Evolutionary conservation across 2,329 filamentous ascomycete genomes (phyloP).

Genomic region (Fusarium sp.): DNA sequence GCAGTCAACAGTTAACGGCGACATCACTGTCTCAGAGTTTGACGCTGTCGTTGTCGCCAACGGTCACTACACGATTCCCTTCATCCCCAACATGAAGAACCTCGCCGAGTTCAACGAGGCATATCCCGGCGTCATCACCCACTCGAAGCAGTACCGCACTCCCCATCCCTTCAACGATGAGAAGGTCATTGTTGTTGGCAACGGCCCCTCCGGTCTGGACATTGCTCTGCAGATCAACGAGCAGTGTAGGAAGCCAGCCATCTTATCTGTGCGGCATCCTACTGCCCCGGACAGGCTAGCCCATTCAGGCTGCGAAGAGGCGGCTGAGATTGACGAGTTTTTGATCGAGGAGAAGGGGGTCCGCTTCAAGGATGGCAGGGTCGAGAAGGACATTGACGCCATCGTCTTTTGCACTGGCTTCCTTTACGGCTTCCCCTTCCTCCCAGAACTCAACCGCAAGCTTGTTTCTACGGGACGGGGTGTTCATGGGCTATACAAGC

Average conservation of each 20-base stretch:
- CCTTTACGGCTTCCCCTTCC: slow-evolving; percentile 84
- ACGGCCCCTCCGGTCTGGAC: slow-evolving; percentile 85
- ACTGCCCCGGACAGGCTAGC: slow-evolving; percentile 57
- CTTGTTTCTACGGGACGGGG: slow-evolving; percentile 76
- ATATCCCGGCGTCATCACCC: slow-evolving; percentile 71
- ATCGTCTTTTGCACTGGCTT: slow-evolving; percentile 92
- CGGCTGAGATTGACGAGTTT: slow-evolving; percentile 69
- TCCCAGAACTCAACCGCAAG: slow-evolving; percentile 57
- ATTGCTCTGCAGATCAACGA: slow-evolving; percentile 80
- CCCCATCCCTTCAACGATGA: slow-evolving; percentile 71
- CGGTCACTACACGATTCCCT: slow-evolving; percentile 78
- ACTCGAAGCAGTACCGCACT: slow-evolving; percentile 83
- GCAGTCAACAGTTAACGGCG: slow-evolving; percentile 58
- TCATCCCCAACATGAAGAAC: slow-evolving; percentile 71
- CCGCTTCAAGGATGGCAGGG: slow-evolving; percentile 71
- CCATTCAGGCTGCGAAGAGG: slow-evolving; percentile 60
- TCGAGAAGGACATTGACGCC: slow-evolving; percentile 76
- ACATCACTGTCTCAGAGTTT: slow-evolving; percentile 61
- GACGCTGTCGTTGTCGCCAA: slow-evolving; percentile 82
- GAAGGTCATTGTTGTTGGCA: slow-evolving; percentile 87
- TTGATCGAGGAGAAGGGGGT: slow-evolving; percentile 66
- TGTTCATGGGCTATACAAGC: slow-evolving; percentile 79
- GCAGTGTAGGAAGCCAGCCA: slow-evolving; percentile 67
- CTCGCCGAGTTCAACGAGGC: slow-evolving; percentile 67
- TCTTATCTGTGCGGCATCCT: slow-evolving; percentile 70